A percentile compares a stretch with the other conserved stretches of the same genome.
These are phyloP conservation scores for Magnolia kwangsiensis DNA, from an alignment of 164 flowering plant genomes.

Conservation along the genomic window DNA sequence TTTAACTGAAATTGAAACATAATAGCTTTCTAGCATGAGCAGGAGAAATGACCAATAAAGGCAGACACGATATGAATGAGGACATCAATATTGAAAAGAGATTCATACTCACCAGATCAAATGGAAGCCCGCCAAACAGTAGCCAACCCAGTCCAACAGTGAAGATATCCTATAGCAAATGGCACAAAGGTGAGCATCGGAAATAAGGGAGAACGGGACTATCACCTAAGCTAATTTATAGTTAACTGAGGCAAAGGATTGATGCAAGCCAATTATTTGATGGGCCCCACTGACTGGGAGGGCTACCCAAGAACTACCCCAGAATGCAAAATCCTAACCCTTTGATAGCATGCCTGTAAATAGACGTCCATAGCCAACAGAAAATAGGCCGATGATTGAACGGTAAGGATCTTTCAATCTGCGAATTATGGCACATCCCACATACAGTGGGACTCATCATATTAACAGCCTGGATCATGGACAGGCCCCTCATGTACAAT, in stretches of 20 bases:
- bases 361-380: not conserved
- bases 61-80: not conserved
- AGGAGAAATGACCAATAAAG: not conserved
- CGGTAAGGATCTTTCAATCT: not conserved
- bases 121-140: slow-evolving; percentile 94
- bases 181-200: not conserved
- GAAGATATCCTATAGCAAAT: slow-evolving; percentile 61
- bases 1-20: slow-evolving; percentile 53
- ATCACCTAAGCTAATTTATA: too few species aligned
- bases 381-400: not conserved
- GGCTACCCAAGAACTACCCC: too few species aligned
- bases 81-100: not conserved
- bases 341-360: not conserved
- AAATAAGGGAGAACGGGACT: not conserved
- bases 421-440: not conserved
- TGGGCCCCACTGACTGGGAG: too few species aligned
- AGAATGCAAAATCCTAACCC: too few species aligned
- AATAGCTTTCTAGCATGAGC: not conserved
- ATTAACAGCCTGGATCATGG: not conserved
- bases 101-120: slow-evolving; percentile 70
- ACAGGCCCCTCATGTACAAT: not conserved
- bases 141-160: slow-evolving; percentile 91
- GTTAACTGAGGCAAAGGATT: too few species aligned
- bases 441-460: not conserved
- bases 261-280: too few species aligned